Evolutionary conservation across 2,329 filamentous ascomycete genomes (phyloP).

Genomic region (Colletotrichum aenigma): DNA sequence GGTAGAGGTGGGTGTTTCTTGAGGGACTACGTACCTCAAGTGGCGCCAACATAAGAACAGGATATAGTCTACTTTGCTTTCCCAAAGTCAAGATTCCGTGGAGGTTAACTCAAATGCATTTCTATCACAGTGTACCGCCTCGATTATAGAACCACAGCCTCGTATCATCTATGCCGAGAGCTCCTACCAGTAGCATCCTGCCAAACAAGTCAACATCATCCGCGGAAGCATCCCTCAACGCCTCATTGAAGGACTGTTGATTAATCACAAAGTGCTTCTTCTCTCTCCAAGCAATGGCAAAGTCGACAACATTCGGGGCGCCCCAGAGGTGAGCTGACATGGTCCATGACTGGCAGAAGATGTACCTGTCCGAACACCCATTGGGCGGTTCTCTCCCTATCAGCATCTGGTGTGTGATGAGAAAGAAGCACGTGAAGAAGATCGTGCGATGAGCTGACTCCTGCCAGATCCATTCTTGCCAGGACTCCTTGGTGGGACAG

Average conservation of each 20-base stretch:
- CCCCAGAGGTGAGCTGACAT: constrained; percentile 42
- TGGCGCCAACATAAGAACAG: no score
- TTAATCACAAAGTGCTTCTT: constrained; percentile 39
- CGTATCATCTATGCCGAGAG: constrained; percentile 34
- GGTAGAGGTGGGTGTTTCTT: neutral
- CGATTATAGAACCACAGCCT: constrained; percentile 33
- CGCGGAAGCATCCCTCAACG: constrained; percentile 39
- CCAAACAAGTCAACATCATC: constrained; percentile 49
- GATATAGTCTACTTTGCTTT: neutral
- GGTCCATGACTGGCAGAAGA: constrained; percentile 41
- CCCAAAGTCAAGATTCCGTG: neutral
- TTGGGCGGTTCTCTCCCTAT: constrained; percentile 24
- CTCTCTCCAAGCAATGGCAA: constrained; percentile 40
- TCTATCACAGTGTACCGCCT: neutral
- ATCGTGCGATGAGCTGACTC: constrained; percentile 59
- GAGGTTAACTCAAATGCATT: neutral
- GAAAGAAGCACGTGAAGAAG: constrained; percentile 51
- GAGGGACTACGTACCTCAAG: neutral
- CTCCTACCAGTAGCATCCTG: constrained; percentile 34
- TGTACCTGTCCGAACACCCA: constrained; percentile 32
- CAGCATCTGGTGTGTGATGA: constrained; percentile 40
- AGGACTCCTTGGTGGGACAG: constrained; percentile 46
- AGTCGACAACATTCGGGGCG: constrained; percentile 37
- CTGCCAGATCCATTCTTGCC: constrained; percentile 55
- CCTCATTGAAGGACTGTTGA: constrained; percentile 28